Conservation (phyloP, 2,329 filamentous ascomycete species). For the Monosporascus ibericus region DNA sequence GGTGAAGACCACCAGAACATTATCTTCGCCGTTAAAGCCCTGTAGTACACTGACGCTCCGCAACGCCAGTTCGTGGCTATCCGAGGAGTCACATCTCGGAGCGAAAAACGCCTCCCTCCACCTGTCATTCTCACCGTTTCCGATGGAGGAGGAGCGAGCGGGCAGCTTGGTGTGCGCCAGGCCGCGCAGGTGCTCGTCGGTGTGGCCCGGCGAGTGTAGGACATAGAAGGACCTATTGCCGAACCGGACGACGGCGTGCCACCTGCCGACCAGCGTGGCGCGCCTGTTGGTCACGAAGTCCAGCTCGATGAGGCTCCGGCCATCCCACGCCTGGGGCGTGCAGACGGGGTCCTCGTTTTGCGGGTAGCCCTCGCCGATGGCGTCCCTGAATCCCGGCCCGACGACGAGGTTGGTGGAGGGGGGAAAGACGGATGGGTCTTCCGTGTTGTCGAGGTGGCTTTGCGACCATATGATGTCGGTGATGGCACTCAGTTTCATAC, state of each 20-base stretch:
- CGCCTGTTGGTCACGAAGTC: slow-evolving; percentile 2
- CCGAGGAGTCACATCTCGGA: slow-evolving; percentile 1
- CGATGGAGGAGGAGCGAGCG: slow-evolving; percentile 2
- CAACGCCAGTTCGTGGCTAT: slow-evolving; percentile 6
- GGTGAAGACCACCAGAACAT: slow-evolving; percentile 15
- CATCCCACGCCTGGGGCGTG: slow-evolving; percentile 12
- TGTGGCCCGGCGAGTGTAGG: slow-evolving; percentile 19
- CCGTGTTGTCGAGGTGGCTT: no score
- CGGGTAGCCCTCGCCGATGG: no score
- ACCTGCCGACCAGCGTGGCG: slow-evolving; percentile 10
- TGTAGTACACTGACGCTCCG: slow-evolving; percentile 12
- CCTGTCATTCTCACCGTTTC: background rate
- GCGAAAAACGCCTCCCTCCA: background rate
- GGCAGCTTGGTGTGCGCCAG: slow-evolving; percentile 13
- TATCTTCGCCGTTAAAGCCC: slow-evolving; percentile 15
- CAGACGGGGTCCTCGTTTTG: no score
- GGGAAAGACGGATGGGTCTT: no score
- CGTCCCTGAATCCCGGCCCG: no score
- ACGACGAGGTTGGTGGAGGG: no score
- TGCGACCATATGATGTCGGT: no score
- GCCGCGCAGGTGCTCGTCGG: slow-evolving; percentile 17
- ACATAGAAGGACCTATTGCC: slow-evolving; percentile 21
- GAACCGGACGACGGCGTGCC: slow-evolving; percentile 19
- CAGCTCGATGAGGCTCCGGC: slow-evolving; percentile 13
- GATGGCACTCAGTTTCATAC: no score